Conservation (phyloP, 495 filamentous ascomycete species). For the Xylaria scruposa region DNA sequence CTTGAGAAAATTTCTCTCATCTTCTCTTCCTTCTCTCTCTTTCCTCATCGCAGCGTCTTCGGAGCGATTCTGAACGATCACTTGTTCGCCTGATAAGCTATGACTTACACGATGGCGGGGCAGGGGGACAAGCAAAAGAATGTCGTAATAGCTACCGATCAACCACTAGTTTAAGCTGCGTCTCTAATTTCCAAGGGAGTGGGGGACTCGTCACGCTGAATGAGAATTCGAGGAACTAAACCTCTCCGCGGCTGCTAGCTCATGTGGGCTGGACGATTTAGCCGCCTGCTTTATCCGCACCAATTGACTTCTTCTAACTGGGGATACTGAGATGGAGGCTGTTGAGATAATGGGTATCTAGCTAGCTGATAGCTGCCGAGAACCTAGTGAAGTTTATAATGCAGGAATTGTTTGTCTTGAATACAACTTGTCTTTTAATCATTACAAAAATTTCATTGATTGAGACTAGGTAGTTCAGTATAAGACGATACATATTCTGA, state of each 20-base stretch:
- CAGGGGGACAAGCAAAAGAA: background rate
- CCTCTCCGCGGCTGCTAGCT: background rate
- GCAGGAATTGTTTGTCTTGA: background rate
- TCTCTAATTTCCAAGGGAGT: background rate
- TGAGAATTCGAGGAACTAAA: slow-evolving; percentile 3
- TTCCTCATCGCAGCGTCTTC: slow-evolving; percentile 9
- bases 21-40: background rate
- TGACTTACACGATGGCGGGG: slow-evolving; percentile 25
- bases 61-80: slow-evolving; percentile 18
- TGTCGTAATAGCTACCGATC: slow-evolving; percentile 25
- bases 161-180: background rate
- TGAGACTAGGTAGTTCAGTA: background rate
- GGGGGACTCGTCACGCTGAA: slow-evolving; percentile 9
- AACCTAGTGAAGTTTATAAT: background rate
- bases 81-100: slow-evolving; percentile 16
- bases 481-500: background rate
- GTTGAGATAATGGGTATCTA: background rate
- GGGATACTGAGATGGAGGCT: background rate
- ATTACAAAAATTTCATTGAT: no score
- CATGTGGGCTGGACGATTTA: slow-evolving; percentile 21
- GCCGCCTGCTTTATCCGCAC: slow-evolving; percentile 26
- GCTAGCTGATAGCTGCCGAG: background rate
- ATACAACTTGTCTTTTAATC: background rate
- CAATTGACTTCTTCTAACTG: slow-evolving; percentile 19
- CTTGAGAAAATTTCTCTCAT: background rate